Percentiles rank a stretch among this genome's conserved stretches.
Conservation (phyloP, 2,329 filamentous ascomycete genomes). For the Chalaropsis thielavioides region DNA sequence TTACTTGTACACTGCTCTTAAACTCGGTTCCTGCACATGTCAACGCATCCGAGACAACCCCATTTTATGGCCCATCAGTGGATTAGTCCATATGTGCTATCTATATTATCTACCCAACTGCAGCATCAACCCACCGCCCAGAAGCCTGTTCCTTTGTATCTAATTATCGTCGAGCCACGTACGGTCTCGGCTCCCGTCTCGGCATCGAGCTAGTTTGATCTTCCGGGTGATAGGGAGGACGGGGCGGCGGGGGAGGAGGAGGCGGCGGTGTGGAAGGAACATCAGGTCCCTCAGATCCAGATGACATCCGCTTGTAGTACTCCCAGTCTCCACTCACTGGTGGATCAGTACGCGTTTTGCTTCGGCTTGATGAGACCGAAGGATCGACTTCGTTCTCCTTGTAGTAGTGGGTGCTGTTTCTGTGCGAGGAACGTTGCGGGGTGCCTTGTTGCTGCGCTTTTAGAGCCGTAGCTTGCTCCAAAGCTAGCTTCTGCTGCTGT, state of each 20-base stretch:
- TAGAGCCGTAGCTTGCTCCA: conserved; percentile 5
- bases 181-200: conserved; percentile 14
- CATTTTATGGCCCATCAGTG: too few species aligned
- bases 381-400: conserved; percentile 8
- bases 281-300: neutral
- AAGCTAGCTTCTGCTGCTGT: conserved; percentile 10
- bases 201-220: neutral
- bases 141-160: neutral
- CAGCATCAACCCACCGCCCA: neutral
- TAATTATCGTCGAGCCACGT: conserved; percentile 1
- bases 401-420: conserved; percentile 11
- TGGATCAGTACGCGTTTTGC: neutral
- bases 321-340: conserved; percentile 10
- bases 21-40: too few species aligned
- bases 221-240: conserved; percentile 13
- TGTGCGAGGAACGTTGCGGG: conserved; percentile 7
- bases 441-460: conserved; percentile 5
- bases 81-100: neutral
- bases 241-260: conserved; percentile 14
- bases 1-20: too few species aligned
- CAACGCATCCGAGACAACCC: too few species aligned
- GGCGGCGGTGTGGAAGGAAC: conserved; percentile 10
- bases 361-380: neutral
- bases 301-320: conserved; percentile 8
- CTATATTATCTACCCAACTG: neutral